These are phyloP conservation scores for Ochetophila trinervis DNA, from an alignment of 306 rosid genomes.

Conservation along the genomic window DNA sequence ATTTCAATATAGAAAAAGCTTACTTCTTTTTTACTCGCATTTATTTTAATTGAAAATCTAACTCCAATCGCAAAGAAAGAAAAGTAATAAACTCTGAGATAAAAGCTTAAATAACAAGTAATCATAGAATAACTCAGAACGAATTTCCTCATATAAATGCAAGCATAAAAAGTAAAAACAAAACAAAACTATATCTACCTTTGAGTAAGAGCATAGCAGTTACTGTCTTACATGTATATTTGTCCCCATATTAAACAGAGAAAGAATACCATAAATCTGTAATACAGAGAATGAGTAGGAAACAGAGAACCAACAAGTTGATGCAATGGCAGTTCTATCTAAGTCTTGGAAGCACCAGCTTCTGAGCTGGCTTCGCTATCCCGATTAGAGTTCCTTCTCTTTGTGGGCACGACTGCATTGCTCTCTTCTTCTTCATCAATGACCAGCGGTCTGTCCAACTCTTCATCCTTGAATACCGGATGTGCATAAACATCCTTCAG, in stretches of 20 bases:
- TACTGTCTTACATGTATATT: background rate
- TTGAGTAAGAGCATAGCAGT: too few species aligned
- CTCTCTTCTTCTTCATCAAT: constrained; percentile 83
- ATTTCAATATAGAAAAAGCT: too few species aligned
- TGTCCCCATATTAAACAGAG: background rate
- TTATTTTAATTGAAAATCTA: too few species aligned
- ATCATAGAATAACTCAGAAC: too few species aligned
- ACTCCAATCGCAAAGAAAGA: too few species aligned
- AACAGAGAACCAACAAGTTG: background rate
- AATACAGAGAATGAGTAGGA: background rate
- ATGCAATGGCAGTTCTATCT: constrained; percentile 1
- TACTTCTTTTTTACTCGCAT: too few species aligned
- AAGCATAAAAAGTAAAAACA: too few species aligned
- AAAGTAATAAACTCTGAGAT: too few species aligned
- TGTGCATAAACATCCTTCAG: constrained; percentile 70
- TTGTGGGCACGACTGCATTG: constrained; percentile 72
- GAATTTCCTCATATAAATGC: too few species aligned
- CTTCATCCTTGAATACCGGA: constrained; percentile 58
- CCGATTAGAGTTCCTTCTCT: constrained; percentile 47
- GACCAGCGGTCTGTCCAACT: constrained; percentile 23
- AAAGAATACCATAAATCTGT: background rate
- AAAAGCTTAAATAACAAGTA: too few species aligned
- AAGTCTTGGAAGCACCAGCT: background rate
- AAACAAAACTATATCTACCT: too few species aligned
- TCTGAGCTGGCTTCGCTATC: constrained; percentile 37